Evolutionary conservation across 2,329 filamentous ascomycete species (phyloP).

Genomic region (Hypoxylon rubiginosum): DNA sequence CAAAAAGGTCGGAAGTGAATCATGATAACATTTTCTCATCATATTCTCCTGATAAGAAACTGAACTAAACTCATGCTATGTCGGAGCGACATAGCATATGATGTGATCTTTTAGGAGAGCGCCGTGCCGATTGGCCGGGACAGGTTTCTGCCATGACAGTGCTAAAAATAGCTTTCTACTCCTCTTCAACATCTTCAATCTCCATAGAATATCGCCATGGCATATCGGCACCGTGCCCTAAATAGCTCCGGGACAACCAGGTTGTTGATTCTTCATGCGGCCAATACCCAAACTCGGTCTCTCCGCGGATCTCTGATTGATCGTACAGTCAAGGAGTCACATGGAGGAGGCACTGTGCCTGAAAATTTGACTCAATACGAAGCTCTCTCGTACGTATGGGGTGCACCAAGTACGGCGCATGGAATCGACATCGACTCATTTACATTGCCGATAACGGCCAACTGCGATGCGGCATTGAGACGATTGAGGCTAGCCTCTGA

Average conservation of each 20-base stretch:
- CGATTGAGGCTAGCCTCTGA: not conserved
- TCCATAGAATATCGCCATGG: not conserved
- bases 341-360: not conserved
- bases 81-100: too few relatives aligned
- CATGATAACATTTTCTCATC: too few relatives aligned
- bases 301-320: not conserved
- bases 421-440: not conserved
- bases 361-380: not conserved
- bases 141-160: not conserved
- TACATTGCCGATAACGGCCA: not conserved
- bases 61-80: too few relatives aligned
- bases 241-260: not conserved
- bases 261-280: not conserved
- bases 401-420: not conserved
- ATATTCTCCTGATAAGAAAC: too few relatives aligned
- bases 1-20: too few relatives aligned
- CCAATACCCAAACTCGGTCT: not conserved
- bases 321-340: not conserved
- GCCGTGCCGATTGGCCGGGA: too few relatives aligned
- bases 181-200: not conserved
- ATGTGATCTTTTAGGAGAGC: too few relatives aligned
- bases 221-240: not conserved
- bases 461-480: not conserved
- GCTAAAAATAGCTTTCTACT: not conserved
- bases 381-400: slow-evolving; percentile 3